phyloP scores from a whole-genome alignment of 371 early-diverging fungal species.

The Saksenaea oblongispora region DNA sequence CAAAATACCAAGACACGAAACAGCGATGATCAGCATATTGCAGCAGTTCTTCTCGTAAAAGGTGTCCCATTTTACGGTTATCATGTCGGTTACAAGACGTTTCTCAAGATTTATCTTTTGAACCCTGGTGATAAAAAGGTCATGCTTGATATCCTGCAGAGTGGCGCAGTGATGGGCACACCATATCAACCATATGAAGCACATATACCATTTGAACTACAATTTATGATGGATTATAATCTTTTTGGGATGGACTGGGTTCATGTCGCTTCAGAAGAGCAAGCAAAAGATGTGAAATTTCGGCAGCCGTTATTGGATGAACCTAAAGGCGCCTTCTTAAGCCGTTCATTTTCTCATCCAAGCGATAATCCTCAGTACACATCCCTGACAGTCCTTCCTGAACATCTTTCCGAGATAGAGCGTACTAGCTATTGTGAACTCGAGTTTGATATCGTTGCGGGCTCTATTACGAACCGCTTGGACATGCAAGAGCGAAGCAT shows the following conservation, averaged over 20 bases:
- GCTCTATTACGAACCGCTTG: slow-evolving; percentile 70
- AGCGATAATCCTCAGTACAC: slow-evolving; percentile 17
- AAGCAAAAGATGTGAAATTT: slow-evolving; percentile 22
- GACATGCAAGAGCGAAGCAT: slow-evolving; percentile 58
- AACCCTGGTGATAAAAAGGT: slow-evolving; percentile 64
- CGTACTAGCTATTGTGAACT: slow-evolving; percentile 74
- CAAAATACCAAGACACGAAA: slow-evolving; percentile 18
- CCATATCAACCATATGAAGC: slow-evolving; percentile 80
- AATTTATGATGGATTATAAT: slow-evolving; percentile 92
- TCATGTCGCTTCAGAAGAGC: slow-evolving; percentile 3
- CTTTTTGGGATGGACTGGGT: slow-evolving; percentile 92
- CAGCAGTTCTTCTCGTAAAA: slow-evolving; percentile 69
- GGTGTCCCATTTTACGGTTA: slow-evolving; percentile 91
- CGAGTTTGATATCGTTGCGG: slow-evolving; percentile 70
- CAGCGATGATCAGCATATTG: slow-evolving; percentile 55
- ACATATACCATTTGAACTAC: slow-evolving; percentile 85
- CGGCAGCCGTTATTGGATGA: slow-evolving; percentile 40
- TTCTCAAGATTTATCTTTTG: slow-evolving; percentile 75
- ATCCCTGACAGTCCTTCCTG: slow-evolving; percentile 20
- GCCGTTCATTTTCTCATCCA: neutral
- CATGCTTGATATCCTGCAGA: slow-evolving; percentile 63
- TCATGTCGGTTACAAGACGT: slow-evolving; percentile 63
- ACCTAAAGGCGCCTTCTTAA: slow-evolving; percentile 17
- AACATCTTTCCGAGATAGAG: slow-evolving; percentile 17
- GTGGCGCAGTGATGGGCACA: slow-evolving; percentile 71